phyloP scores from a whole-genome alignment of 2,329 filamentous ascomycete genomes.

The Ustulina deusta region DNA sequence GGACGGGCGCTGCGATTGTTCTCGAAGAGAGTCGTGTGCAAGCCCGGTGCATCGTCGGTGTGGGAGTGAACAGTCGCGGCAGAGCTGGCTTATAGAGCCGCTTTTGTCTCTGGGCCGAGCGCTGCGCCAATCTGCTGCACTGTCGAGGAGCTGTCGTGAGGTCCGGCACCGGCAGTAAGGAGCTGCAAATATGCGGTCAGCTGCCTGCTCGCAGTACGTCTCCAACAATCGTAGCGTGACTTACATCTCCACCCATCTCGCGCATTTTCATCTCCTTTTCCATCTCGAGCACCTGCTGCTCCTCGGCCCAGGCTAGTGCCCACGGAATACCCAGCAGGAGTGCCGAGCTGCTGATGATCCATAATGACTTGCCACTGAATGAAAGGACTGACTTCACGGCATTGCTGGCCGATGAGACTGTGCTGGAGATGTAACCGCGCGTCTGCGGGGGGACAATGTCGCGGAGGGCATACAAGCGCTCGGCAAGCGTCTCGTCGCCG shows the following conservation, averaged over 20 bases:
- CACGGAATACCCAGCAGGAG: constrained; percentile 93
- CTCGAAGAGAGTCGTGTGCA: constrained; percentile 9
- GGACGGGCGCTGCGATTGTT: constrained; percentile 1
- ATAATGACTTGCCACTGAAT: constrained; percentile 87
- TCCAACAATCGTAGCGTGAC: constrained; percentile 38
- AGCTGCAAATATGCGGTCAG: constrained; percentile 51
- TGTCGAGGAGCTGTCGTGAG: constrained; percentile 54
- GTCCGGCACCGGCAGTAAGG: constrained; percentile 60
- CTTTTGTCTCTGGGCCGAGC: constrained; percentile 62
- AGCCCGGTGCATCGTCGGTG: background rate
- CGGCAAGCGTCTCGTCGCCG: constrained; percentile 68
- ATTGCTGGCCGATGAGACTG: constrained; percentile 64
- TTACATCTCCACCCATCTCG: constrained; percentile 81
- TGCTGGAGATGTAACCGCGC: constrained; percentile 74
- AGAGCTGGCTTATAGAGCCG: constrained; percentile 59
- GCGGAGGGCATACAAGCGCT: constrained; percentile 77
- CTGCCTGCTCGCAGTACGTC: background rate
- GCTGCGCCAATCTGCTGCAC: constrained; percentile 63
- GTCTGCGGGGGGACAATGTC: constrained; percentile 82
- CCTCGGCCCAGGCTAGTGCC: constrained; percentile 91
- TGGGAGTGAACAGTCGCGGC: background rate
- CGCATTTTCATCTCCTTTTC: constrained; percentile 98
- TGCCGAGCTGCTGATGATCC: constrained; percentile 90
- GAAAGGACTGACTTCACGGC: constrained; percentile 71
- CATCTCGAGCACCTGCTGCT: constrained; percentile 97